Evolutionary conservation across 2,329 filamentous ascomycete genomes (phyloP).

Genomic region (Drechslera avenae): DNA sequence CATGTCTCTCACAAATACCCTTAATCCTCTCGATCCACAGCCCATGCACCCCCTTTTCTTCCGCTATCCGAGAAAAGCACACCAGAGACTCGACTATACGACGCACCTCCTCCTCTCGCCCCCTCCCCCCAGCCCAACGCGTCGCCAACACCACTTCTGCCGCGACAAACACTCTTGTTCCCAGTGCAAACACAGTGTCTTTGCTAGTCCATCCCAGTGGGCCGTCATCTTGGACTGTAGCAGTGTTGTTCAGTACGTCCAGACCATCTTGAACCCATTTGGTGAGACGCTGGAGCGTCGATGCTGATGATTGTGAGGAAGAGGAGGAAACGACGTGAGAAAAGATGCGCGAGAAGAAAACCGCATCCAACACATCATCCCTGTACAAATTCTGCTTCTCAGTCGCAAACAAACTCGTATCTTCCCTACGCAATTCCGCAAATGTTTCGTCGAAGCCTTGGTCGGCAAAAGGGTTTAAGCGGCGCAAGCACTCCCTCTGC

Average conservation of each 20-base stretch:
- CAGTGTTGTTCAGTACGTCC: conserved; percentile 46
- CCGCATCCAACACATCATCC: conserved; percentile 76
- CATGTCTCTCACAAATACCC: conserved; percentile 33
- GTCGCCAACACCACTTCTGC: conserved; percentile 48
- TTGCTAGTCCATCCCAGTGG: conserved; percentile 75
- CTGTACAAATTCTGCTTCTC: conserved; percentile 96
- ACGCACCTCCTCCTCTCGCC: conserved; percentile 26
- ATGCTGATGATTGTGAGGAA: conserved; percentile 11
- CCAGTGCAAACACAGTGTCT: conserved; percentile 68
- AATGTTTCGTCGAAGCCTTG: conserved; percentile 30
- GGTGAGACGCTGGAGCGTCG: conserved; percentile 20
- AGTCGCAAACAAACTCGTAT: conserved; percentile 77
- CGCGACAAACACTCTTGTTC: conserved; percentile 52
- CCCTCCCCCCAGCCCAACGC: conserved; percentile 11
- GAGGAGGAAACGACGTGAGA: conserved; percentile 33
- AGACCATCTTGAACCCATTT: conserved; percentile 62
- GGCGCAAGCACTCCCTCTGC: conserved; percentile 41
- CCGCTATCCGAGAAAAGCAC: conserved; percentile 28
- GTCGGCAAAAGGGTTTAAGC: conserved; percentile 34
- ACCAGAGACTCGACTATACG: conserved; percentile 29
- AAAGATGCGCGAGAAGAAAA: conserved; percentile 69
- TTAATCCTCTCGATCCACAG: conserved; percentile 47
- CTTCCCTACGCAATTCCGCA: conserved; percentile 48
- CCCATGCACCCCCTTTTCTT: conserved; percentile 36
- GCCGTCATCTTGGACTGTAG: conserved; percentile 59